Evolutionary conservation across 495 filamentous ascomycete genomes (phyloP).

Genomic region (Hypoxylon trugodes): DNA sequence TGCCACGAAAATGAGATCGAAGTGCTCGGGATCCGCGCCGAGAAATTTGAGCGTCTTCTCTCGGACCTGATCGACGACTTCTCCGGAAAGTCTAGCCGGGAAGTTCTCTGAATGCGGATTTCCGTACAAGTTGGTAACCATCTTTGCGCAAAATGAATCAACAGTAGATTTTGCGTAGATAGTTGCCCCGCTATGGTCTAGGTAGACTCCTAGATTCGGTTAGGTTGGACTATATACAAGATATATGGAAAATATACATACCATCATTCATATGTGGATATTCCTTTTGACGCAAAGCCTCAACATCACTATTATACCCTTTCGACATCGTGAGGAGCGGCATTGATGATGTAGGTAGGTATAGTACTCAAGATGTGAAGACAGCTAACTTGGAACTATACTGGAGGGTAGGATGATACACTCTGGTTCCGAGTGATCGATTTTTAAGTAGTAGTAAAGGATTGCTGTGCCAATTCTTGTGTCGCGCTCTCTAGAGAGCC

Average conservation of each 20-base stretch:
- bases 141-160: constrained; percentile 63
- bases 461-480: constrained; percentile 18
- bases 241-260: constrained; percentile 36
- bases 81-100: constrained; percentile 69
- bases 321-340: constrained; percentile 34
- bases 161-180: constrained; percentile 72
- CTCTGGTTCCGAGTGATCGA: not conserved
- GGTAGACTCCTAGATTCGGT: constrained; percentile 60
- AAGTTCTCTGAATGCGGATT: constrained; percentile 79
- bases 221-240: not conserved
- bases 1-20: constrained; percentile 73
- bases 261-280: constrained; percentile 60
- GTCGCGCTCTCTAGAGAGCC: constrained; percentile 1
- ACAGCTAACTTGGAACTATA: constrained; percentile 2
- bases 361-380: not conserved
- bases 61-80: constrained; percentile 67
- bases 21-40: constrained; percentile 67
- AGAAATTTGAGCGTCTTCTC: constrained; percentile 67
- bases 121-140: constrained; percentile 69
- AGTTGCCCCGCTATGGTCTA: constrained; percentile 81
- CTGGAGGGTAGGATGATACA: not conserved
- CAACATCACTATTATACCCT: constrained; percentile 51
- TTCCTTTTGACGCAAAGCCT: constrained; percentile 53
- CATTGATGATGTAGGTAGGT: constrained; percentile 19
- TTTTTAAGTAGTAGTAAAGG: constrained; percentile 4